Conservation (phyloP, 164 flowering plant genomes). For the Pachysandra terminalis region DNA sequence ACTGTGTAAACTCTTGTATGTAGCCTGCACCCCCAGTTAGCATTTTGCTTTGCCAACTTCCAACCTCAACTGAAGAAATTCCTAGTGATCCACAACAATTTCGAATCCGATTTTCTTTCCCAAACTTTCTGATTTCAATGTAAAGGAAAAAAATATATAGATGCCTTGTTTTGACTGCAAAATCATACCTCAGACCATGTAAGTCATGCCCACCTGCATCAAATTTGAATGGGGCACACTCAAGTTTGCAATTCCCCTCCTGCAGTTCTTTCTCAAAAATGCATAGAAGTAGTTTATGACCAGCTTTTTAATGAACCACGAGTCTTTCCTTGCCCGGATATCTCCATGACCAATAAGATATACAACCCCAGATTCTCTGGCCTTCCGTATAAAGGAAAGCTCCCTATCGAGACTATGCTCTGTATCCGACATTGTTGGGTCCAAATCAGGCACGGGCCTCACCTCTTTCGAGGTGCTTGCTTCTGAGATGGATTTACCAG, state of each 20-base stretch:
- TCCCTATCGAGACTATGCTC: too few relatives aligned
- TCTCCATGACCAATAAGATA: slow-evolving; percentile 98
- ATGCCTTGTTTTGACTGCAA: not conserved
- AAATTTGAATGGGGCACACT: slow-evolving; percentile 88
- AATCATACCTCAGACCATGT: slow-evolving; percentile 71
- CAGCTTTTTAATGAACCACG: too few relatives aligned
- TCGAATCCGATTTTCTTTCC: slow-evolving; percentile 3
- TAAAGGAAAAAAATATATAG: not conserved
- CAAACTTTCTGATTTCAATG: too few relatives aligned
- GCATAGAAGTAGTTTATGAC: too few relatives aligned
- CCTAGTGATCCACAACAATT: slow-evolving; percentile 1
- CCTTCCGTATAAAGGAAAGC: slow-evolving; percentile 81
- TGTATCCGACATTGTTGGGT: slow-evolving; percentile 37
- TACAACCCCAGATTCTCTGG: slow-evolving; percentile 94
- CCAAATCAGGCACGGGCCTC: slow-evolving; percentile 20
- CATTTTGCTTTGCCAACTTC: not conserved
- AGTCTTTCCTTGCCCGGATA: slow-evolving; percentile 86
- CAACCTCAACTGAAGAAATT: not conserved
- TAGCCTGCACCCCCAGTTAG: not conserved
- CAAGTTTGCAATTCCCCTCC: slow-evolving; percentile 84
- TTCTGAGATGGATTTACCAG: slow-evolving; percentile 29
- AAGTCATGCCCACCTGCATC: slow-evolving; percentile 97
- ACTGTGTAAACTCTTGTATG: not conserved
- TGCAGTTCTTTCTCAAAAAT: slow-evolving; percentile 92
- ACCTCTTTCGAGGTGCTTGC: slow-evolving; percentile 61